These are phyloP conservation scores for Amphicarpaea edgeworthii DNA, from an alignment of 306 rosid species.

Conservation along the genomic window DNA sequence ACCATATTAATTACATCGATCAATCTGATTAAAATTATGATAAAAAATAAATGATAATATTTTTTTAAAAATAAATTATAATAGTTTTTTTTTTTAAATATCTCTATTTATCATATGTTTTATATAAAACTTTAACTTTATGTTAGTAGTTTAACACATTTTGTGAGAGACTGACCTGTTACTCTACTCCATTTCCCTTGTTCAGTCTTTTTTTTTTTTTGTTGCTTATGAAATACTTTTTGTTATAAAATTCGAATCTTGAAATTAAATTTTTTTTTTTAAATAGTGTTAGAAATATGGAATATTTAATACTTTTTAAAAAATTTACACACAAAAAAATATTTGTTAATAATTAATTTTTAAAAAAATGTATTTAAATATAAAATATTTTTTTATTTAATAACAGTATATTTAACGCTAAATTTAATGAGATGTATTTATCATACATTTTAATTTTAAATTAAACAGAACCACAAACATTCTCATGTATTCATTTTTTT, in stretches of 20 bases:
- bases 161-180: neutral
- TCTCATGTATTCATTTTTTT: neutral
- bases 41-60: too few relatives aligned
- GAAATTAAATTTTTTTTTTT: neutral
- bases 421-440: neutral
- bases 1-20: neutral
- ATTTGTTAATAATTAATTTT: too few relatives aligned
- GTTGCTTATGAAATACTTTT: neutral
- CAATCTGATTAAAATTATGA: neutral
- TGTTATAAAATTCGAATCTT: neutral
- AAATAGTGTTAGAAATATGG: neutral
- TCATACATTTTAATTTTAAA: neutral
- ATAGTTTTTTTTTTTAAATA: neutral
- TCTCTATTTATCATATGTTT: neutral
- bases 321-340: too few relatives aligned
- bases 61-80: too few relatives aligned
- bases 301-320: neutral
- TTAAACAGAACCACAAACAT: neutral
- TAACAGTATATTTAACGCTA: slow-evolving; percentile 1
- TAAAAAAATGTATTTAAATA: neutral
- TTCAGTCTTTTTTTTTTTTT: neutral
- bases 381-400: neutral
- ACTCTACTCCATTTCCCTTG: neutral
- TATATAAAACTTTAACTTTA: neutral
- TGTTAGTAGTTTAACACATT: too few relatives aligned